Evolutionary conservation across 129 eudicot genomes (phyloP), one percentile per base, ranked within the genome.

Genomic region (Lactuca sativa): DNA sequence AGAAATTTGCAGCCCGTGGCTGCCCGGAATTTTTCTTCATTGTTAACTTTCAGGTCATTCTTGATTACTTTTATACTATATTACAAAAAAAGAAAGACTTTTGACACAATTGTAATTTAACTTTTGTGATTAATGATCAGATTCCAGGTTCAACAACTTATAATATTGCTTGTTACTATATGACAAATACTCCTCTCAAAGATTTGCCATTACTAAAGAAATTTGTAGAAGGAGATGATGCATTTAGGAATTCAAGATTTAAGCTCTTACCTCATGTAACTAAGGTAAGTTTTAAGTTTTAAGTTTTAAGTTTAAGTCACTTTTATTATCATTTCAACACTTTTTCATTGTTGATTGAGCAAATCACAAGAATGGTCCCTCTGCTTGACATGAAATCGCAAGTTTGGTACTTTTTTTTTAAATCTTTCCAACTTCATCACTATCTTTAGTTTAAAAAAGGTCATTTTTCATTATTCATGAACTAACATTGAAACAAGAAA

Each of bases 1-100:
- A 86, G 92, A 83, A 78, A 80, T 78, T 67, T 81, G 92, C 92
- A n/a, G 84, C 80, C 9, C 66, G 77, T 37, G 92, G 92, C 6
- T 76, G 88, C 16, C 82, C 83, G 4, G 88, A 86, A 64, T 83
- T 86, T 73, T 86, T 86, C 72, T 55, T 86, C 57, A 75, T 86
- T 32, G 79, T 86, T 16, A 83, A 86, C 76, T 67, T 83, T 57
- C 92, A 86, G 86, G 92, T 86, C 51, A 74, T 31, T 61, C 21
- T 33, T 44, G n/a, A 11, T 44, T 44, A 44, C 2, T 44, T 44
- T 44, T 47, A 1, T 47, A 47, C 0, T 11, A 47, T 43, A 12
- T 47, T 47, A 47, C n/a, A 47, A 47, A 12, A 12, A 4, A 6
- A 36, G 0, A 47, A 4, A 43, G 2, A 47, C 12, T 47, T 9